Percentiles rank a stretch among this genome's conserved stretches.
phyloP scores from a whole-genome alignment of 208 protist genomes.

The Borovskyia barvae region DNA sequence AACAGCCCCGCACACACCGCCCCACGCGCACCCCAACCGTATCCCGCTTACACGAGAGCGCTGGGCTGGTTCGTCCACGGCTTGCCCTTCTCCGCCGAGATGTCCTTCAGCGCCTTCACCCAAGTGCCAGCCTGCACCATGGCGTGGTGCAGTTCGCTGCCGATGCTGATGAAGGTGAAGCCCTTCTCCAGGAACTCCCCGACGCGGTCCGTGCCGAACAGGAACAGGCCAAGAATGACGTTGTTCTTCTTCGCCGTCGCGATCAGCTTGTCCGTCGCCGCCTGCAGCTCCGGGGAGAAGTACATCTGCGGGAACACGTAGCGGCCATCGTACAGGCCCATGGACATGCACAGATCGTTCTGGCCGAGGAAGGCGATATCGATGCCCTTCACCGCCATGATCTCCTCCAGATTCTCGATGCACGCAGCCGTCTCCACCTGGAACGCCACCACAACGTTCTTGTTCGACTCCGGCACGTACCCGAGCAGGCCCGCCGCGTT shows the following conservation, averaged over 20 bases:
- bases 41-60: constrained; percentile 47
- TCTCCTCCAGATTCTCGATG: constrained; percentile 81
- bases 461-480: constrained; percentile 74
- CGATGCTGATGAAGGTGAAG: constrained; percentile 82
- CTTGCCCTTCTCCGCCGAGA: constrained; percentile 52
- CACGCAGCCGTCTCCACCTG: constrained; percentile 78
- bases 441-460: constrained; percentile 77
- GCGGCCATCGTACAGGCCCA: constrained; percentile 78
- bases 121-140: constrained; percentile 65
- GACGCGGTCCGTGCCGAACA: constrained; percentile 78
- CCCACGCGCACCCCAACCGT: not conserved
- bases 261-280: constrained; percentile 64
- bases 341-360: constrained; percentile 85
- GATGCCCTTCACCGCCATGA: constrained; percentile 76
- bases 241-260: constrained; percentile 64
- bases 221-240: constrained; percentile 72
- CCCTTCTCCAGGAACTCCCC: constrained; percentile 81
- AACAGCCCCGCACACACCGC: not conserved
- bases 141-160: constrained; percentile 78
- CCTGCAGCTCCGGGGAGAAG: constrained; percentile 67
- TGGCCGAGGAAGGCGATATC: constrained; percentile 82
- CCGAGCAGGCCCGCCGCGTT: constrained; percentile 70
- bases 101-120: constrained; percentile 55
- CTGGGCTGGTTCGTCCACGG: constrained; percentile 69
- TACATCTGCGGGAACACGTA: constrained; percentile 87